Conservation (phyloP, 2,329 filamentous ascomycete genomes). For the Pleurostoma richardsiae region DNA sequence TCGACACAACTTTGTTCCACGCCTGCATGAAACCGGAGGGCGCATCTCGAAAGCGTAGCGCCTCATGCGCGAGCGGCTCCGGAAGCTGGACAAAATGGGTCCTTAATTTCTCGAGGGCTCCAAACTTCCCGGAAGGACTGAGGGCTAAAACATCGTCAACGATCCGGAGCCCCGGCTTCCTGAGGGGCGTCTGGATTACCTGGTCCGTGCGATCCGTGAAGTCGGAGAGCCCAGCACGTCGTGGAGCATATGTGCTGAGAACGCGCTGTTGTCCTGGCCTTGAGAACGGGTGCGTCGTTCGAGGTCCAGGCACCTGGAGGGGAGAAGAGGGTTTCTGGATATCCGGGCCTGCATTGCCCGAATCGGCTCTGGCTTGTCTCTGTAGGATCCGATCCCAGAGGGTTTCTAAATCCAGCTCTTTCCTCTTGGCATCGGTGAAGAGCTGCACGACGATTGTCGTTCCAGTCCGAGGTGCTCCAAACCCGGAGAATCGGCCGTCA, state of each 20-base stretch:
- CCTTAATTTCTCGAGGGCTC: slow-evolving; percentile 5
- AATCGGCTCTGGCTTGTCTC: slow-evolving; percentile 5
- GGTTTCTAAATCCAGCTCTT: slow-evolving; percentile 47
- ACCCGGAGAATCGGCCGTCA: slow-evolving; percentile 65
- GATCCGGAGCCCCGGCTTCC: slow-evolving; percentile 1
- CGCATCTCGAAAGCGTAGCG: slow-evolving; percentile 3
- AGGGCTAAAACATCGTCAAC: slow-evolving; percentile 6
- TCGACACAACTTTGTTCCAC: slow-evolving; percentile 17
- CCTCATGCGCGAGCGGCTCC: slow-evolving; percentile 1
- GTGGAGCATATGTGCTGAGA: no score
- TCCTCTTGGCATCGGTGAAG: slow-evolving; percentile 48
- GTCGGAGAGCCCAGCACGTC: no score
- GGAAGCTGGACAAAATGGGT: slow-evolving; percentile 1
- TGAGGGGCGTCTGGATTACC: slow-evolving; percentile 8
- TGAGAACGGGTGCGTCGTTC: no score
- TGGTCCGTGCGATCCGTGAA: slow-evolving; percentile 11
- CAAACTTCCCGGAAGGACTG: neutral
- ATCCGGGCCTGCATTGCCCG: no score
- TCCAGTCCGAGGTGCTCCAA: slow-evolving; percentile 52
- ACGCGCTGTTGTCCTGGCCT: no score
- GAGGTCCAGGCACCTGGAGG: no score
- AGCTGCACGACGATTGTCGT: slow-evolving; percentile 53
- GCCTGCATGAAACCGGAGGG: slow-evolving; percentile 3
- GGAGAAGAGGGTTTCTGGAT: no score
- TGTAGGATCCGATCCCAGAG: slow-evolving; percentile 42